A percentile compares a stretch with the other conserved stretches of the same genome.
Conservation (phyloP, 495 filamentous ascomycete species). For the Hypoxylon fuscum region DNA sequence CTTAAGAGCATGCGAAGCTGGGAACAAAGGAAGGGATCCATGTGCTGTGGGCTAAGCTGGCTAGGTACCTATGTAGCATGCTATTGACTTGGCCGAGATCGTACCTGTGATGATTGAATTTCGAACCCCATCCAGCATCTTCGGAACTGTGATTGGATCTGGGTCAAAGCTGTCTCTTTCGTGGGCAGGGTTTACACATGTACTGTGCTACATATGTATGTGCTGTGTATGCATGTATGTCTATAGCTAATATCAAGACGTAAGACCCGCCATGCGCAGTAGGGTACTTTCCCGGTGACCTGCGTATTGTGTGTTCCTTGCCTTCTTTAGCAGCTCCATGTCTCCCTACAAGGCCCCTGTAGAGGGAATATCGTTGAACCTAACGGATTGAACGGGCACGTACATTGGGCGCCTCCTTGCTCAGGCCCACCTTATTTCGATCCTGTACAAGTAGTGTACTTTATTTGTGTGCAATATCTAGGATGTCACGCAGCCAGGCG, state of each 20-base stretch:
- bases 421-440: constrained; percentile 15
- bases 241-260: constrained; percentile 19
- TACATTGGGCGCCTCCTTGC: constrained; percentile 12
- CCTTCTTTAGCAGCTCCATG: constrained; percentile 25
- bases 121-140: constrained; percentile 18
- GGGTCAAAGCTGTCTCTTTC: constrained; percentile 24
- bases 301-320: constrained; percentile 24
- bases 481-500: constrained; percentile 13
- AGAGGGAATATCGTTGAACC: constrained; percentile 18
- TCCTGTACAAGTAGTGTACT: constrained; percentile 1
- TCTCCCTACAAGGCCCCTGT: constrained; percentile 11
- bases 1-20: neutral
- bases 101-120: constrained; percentile 38
- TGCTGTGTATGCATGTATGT: neutral
- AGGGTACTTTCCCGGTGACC: constrained; percentile 36
- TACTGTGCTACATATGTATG: constrained; percentile 6
- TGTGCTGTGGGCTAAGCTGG: neutral
- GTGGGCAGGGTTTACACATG: constrained; percentile 8
- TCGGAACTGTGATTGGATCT: constrained; percentile 37
- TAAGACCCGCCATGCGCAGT: constrained; percentile 35
- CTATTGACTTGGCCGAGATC: constrained; percentile 37
- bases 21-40: neutral
- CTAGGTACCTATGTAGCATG: constrained; percentile 3
- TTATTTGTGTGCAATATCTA: constrained; percentile 18
- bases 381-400: constrained; percentile 7